These are phyloP conservation scores for Arctostaphylos glauca DNA, from an alignment of 148 eudicot genomes.

Conservation along the genomic window DNA sequence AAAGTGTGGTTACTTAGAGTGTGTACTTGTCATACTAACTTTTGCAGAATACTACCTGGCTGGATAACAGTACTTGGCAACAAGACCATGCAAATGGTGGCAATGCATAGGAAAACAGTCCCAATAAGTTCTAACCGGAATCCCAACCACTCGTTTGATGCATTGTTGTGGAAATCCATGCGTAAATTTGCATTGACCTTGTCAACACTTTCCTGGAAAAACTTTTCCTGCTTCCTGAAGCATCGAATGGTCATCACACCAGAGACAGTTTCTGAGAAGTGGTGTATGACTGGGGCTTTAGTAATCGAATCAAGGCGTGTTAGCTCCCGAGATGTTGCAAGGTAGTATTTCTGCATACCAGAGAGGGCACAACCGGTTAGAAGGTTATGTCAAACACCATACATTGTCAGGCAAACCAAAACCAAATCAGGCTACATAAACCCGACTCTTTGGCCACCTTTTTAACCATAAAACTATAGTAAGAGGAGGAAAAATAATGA, in stretches of 20 bases:
- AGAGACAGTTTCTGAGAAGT: slow-evolving; percentile 47
- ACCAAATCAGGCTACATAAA: too few species aligned
- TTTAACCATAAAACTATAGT: neutral
- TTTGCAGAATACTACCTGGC: slow-evolving; percentile 32
- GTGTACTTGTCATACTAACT: neutral
- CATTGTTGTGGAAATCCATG: slow-evolving; percentile 46
- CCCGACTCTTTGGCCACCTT: neutral
- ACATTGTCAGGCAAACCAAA: too few species aligned
- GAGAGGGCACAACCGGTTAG: neutral
- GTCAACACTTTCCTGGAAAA: slow-evolving; percentile 34
- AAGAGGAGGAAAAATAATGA: neutral
- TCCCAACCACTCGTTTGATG: slow-evolving; percentile 49
- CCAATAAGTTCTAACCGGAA: slow-evolving; percentile 47
- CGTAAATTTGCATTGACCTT: slow-evolving; percentile 38
- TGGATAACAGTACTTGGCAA: slow-evolving; percentile 36
- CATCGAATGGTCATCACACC: slow-evolving; percentile 50
- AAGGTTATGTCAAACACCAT: too few species aligned
- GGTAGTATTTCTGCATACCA: slow-evolving; percentile 35
- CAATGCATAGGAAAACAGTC: slow-evolving; percentile 32
- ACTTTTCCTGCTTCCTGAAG: slow-evolving; percentile 38
- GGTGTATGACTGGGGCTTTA: slow-evolving; percentile 48
- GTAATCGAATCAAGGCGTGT: slow-evolving; percentile 44
- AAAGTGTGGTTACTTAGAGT: neutral
- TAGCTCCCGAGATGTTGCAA: slow-evolving; percentile 46
- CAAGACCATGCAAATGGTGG: slow-evolving; percentile 39